Evolutionary conservation across 2,329 filamentous ascomycete genomes (phyloP).

Genomic region (Orbilia ellipsospora): DNA sequence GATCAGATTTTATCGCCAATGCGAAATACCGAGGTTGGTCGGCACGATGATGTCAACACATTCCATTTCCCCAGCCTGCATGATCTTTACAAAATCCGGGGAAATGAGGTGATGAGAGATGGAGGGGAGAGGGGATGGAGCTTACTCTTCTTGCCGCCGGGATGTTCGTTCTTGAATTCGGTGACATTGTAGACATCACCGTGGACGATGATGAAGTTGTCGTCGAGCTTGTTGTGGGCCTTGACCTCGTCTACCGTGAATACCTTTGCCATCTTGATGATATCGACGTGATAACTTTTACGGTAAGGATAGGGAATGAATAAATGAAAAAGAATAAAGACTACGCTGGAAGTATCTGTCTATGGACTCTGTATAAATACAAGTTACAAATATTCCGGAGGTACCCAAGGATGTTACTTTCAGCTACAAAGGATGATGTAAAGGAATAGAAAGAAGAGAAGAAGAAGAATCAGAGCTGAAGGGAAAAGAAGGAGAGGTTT

Average conservation of each 20-base stretch:
- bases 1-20: constrained; percentile 5
- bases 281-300: not conserved
- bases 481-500: constrained; percentile 3
- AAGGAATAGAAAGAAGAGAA: constrained; percentile 6
- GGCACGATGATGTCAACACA: constrained; percentile 27
- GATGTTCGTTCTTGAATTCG: constrained; percentile 81
- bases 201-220: constrained; percentile 89
- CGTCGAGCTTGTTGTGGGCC: constrained; percentile 87
- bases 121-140: not conserved
- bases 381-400: not conserved
- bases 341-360: too few species aligned
- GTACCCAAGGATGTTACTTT: not conserved
- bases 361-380: not conserved
- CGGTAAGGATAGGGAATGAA: not conserved
- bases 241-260: constrained; percentile 88
- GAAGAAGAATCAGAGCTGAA: not conserved
- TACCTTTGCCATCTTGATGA: constrained; percentile 79
- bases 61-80: constrained; percentile 74
- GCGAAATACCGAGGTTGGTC: constrained; percentile 19
- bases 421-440: too few species aligned
- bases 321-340: not conserved
- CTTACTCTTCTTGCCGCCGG: constrained; percentile 80
- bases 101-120: not conserved
- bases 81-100: constrained; percentile 66
- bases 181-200: constrained; percentile 96